Percentiles rank a stretch among this genome's conserved stretches.
Evolutionary conservation across 108 stramenopile species (phyloP).

Genomic region (Nitzschia palea): DNA sequence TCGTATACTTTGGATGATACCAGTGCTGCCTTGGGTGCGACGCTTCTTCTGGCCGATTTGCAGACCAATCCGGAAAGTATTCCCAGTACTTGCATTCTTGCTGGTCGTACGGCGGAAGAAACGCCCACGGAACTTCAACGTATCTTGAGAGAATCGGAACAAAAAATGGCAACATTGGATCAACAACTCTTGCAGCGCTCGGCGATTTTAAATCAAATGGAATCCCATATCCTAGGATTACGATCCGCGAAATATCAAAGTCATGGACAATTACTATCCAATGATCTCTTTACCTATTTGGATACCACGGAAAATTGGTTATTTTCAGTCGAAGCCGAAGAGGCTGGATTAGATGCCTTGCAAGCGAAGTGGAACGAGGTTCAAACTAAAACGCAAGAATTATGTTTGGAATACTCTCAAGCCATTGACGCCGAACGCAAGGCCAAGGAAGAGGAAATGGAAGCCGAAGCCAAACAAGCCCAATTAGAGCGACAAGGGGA

Average conservation of each 20-base stretch:
- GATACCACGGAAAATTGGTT: conserved; percentile 51
- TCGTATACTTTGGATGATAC: conserved; percentile 60
- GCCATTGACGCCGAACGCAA: conserved; percentile 37
- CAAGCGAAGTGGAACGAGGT: conserved; percentile 32
- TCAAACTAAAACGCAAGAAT: conserved; percentile 25
- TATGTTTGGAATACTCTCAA: conserved; percentile 35
- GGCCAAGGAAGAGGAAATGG: conserved; percentile 49
- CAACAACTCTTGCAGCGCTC: conserved; percentile 26
- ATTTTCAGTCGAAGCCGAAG: conserved; percentile 48
- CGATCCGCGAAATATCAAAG: conserved; percentile 45
- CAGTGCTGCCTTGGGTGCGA: conserved; percentile 51
- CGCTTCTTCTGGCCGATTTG: conserved; percentile 10
- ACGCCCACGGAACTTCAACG: conserved; percentile 6
- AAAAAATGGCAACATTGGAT: conserved; percentile 38
- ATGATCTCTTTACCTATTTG: conserved; percentile 38
- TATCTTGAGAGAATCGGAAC: conserved; percentile 27
- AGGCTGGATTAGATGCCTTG: conserved; percentile 34
- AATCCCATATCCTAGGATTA: conserved; percentile 48
- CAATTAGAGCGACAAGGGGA: conserved; percentile 45
- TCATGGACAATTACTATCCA: conserved; percentile 41
- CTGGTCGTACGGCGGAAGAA: not conserved
- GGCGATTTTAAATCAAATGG: conserved; percentile 46
- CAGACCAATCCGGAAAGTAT: not conserved
- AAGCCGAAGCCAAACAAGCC: conserved; percentile 48
- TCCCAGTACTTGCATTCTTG: not conserved